Conservation (phyloP, 345 rosid genomes). For the Aegle marmelos region DNA sequence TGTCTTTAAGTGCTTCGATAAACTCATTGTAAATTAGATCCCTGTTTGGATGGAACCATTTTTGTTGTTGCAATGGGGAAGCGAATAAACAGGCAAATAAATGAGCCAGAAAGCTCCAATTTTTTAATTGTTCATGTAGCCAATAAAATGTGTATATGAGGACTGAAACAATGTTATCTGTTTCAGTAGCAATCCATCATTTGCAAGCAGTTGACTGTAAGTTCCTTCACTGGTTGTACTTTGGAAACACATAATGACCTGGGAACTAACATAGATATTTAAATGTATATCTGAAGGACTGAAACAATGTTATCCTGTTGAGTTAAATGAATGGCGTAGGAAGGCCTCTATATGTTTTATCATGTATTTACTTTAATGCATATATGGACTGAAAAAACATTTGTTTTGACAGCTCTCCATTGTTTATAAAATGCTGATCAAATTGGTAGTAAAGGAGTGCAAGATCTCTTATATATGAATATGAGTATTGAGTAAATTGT, state of each 20-base stretch:
- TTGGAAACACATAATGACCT: too few relatives aligned
- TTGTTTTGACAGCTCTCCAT: background rate
- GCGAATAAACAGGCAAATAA: background rate
- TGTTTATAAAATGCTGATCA: background rate
- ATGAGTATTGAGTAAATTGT: background rate
- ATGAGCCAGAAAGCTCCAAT: background rate
- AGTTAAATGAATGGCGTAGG: background rate
- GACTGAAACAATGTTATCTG: background rate
- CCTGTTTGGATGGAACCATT: background rate
- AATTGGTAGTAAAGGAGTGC: background rate
- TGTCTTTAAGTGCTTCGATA: background rate
- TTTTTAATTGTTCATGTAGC: background rate
- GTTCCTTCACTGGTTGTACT: too few relatives aligned
- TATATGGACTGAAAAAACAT: background rate
- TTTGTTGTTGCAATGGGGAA: background rate
- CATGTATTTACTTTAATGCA: background rate
- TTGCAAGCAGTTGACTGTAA: too few relatives aligned
- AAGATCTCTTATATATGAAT: background rate
- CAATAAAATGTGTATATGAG: background rate
- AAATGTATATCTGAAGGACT: background rate
- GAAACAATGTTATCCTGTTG: background rate
- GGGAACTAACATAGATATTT: background rate
- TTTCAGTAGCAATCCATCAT: too few relatives aligned
- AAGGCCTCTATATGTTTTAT: background rate
- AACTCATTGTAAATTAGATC: background rate